Evolutionary conservation across 2,329 filamentous ascomycete genomes (phyloP), one percentile per base, ranked within the genome.

Genomic region (Ascochyta fabae): DNA sequence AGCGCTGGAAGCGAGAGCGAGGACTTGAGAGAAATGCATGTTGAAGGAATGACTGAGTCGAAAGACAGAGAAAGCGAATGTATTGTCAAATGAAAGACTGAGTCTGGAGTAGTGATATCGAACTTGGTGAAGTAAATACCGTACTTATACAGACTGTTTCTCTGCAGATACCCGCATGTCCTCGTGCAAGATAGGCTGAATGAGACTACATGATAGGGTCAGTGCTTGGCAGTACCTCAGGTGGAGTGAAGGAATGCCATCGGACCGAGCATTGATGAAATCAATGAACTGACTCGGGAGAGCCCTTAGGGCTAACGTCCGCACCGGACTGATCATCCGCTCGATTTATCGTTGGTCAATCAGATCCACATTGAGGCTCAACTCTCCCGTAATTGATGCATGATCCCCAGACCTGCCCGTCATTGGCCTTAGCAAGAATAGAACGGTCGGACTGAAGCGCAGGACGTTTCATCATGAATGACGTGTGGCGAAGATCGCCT

Each of bases 1-100:
- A 23, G 55, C 50, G 34, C 59, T 56, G 23, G 59, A 65, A 35
- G 51, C 53, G n/a, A 68, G 41, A n/a, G 58, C 48, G 19, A 64
- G 29, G 22, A 58, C 9, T 42, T 60, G 47, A 31, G 58, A 53
- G 48, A 67, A 58, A 26, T 62, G 61, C 68, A 71, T 71, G 5
- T 19, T 61, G 51, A 59, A 53, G 36, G 48, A 56, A 16, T 27
- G 48, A 19, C 35, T 39, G n/a, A 40, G 39, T 36, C 12, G 41
- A 8, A 41, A 46, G 29, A 48, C 24, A 34, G 33, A 33, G 34
- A n/a, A 31, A 51, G 42, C 13, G 51, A 45, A 39, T 34, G 50
- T 44, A 19, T 44, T 10, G 10, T 44, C 19, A 23, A 38, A 46
- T 22, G 26, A 42, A 24, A 36, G 35, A 19, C 7, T 19, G 36